Evolutionary conservation across 768 basidiomycete species (phyloP).

Genomic region (Leccinellum albellum): DNA sequence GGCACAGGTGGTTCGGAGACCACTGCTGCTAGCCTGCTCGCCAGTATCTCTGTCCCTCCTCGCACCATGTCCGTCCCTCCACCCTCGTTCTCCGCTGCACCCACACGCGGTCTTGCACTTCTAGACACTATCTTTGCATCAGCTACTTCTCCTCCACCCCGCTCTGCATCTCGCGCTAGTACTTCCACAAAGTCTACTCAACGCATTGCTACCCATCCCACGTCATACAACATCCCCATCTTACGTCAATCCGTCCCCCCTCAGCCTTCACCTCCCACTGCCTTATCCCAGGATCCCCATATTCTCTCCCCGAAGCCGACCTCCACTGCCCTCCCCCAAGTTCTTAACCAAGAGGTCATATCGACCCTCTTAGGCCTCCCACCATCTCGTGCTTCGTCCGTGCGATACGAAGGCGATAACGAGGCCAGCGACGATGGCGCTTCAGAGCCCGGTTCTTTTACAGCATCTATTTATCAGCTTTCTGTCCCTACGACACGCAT

Average conservation of each 20-base stretch:
- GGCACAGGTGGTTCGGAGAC: constrained; percentile 25
- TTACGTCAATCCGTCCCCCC: constrained; percentile 3
- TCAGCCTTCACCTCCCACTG: constrained; percentile 15
- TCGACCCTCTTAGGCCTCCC: constrained; percentile 58
- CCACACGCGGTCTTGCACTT: constrained; percentile 52
- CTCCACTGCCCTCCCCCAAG: constrained; percentile 51
- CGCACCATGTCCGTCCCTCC: constrained; percentile 29
- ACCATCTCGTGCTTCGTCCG: constrained; percentile 35
- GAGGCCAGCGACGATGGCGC: constrained; percentile 38
- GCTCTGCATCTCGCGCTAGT: constrained; percentile 16
- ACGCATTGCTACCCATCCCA: constrained; percentile 10
- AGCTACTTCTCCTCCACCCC: constrained; percentile 37
- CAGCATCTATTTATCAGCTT: constrained; percentile 38
- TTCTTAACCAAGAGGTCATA: constrained; percentile 70
- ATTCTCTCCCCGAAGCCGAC: constrained; percentile 60
- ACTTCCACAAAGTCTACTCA: constrained; percentile 17
- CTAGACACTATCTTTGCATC: constrained; percentile 75
- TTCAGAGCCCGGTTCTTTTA: constrained; percentile 38
- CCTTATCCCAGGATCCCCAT: constrained; percentile 28
- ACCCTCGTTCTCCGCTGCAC: constrained; percentile 25
- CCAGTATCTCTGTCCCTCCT: constrained; percentile 45
- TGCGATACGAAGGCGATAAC: constrained; percentile 57
- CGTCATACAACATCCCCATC: constrained; percentile 4
- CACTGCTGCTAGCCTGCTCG: constrained; percentile 43
- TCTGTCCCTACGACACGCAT: constrained; percentile 16